phyloP scores from a whole-genome alignment of 2,329 filamentous ascomycete genomes.

The Pseudonectria foliicola region DNA sequence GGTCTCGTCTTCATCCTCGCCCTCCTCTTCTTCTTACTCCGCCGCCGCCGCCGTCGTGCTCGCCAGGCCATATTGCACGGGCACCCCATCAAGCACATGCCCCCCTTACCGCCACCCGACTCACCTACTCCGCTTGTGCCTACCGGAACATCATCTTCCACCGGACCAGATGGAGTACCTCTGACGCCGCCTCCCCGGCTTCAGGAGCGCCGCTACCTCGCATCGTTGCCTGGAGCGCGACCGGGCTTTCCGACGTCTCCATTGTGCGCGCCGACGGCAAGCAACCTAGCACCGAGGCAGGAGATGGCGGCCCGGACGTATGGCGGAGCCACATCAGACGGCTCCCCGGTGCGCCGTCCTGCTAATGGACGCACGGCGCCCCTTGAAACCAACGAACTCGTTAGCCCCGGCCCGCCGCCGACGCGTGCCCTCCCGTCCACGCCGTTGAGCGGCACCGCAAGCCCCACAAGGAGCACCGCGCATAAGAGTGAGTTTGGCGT shows the following conservation, averaged over 20 bases:
- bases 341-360: constrained; percentile 10
- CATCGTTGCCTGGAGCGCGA: constrained; percentile 14
- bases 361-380: constrained; percentile 5
- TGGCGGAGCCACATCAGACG: constrained; percentile 6
- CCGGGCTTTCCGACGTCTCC: constrained; percentile 31
- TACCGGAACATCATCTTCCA: constrained; percentile 22
- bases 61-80: constrained; percentile 3
- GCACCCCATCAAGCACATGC: constrained; percentile 15
- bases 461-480: constrained; percentile 9
- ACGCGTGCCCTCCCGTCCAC: constrained; percentile 31
- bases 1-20: constrained; percentile 30
- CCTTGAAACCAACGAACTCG: constrained; percentile 13
- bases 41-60: constrained; percentile 16
- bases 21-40: constrained; percentile 31
- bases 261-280: constrained; percentile 29
- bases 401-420: constrained; percentile 38
- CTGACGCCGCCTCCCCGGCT: constrained; percentile 42
- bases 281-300: constrained; percentile 29
- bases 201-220: constrained; percentile 38
- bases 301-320: constrained; percentile 15
- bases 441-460: constrained; percentile 8
- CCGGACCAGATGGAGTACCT: constrained; percentile 15
- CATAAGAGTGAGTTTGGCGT: constrained; percentile 7
- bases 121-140: constrained; percentile 38
- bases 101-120: constrained; percentile 19